Base-by-base conservation (phyloP, 164 flowering plant genomes). In the Santalum album region DNA sequence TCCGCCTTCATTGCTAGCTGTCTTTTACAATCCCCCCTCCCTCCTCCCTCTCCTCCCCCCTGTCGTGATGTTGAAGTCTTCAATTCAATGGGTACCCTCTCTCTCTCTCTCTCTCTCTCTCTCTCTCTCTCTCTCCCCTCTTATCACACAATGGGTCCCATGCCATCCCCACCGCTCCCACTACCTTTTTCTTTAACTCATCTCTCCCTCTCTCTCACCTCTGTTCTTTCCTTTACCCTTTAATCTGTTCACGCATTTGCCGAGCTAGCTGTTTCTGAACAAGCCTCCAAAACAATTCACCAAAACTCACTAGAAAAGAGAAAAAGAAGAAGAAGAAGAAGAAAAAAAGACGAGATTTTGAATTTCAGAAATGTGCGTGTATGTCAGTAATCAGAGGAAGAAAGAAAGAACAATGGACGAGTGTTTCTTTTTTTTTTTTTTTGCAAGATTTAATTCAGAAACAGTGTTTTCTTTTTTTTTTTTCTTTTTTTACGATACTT, bases 1-100 rank as follows among this genome's bases (percentile, higher is more conserved):
- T 69, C 71, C 60, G 40, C 53, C 69, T 69, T 76, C 79, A 75
- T 58, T 81, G 86, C 90, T 68, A 83, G 86, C 82, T 83, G 86
- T 68, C 72, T 66, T 61, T 78, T 70, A 53, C 71, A 25, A 43
- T 49, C 27, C 58, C 32, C 12, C 50, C 50, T 9, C n/a, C n/a
- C n/a, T n/a, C 47, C 47, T 16, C 21, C 5, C 21, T 43, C 47
- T 16, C n/a, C 7, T 23, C 50, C 43, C 60, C 69, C 43, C 76
- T 74, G 77, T 81, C 83, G 63, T 76, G 78, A 72, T 59, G 73
- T 74, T 76, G 75, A 76, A 78, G 80, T 55, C 69, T 72, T 65
- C 54, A 12, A 38, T 3, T 38, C 9, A 38, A 45, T n/a, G 47
- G 47, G 45, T 25, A 25, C 62, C 24, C 24, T 43, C 43, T 6